A percentile compares a stretch with the other conserved stretches of the same genome.
Conservation (phyloP, 495 filamentous ascomycete genomes). For the Neurospora sp. region DNA sequence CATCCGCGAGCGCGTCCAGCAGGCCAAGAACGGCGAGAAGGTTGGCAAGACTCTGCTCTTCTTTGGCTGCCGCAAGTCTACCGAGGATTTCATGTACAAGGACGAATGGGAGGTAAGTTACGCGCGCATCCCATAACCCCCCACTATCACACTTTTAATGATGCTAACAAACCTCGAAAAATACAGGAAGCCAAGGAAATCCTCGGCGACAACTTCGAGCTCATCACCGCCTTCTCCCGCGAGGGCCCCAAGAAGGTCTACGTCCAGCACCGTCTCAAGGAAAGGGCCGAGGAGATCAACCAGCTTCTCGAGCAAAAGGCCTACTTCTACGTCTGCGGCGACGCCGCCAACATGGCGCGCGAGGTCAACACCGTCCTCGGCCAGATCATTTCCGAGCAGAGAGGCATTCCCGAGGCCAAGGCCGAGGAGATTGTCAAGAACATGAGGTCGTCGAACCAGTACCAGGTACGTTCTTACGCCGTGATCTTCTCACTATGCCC, state of each 20-base stretch:
- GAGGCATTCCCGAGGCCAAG: slow-evolving; percentile 70
- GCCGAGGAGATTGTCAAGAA: slow-evolving; percentile 93
- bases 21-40: slow-evolving; percentile 66
- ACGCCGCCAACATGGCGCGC: slow-evolving; percentile 95
- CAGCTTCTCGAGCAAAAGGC: slow-evolving; percentile 76
- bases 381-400: slow-evolving; percentile 74
- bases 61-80: slow-evolving; percentile 78
- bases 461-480: slow-evolving; percentile 55
- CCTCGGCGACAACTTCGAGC: slow-evolving; percentile 75
- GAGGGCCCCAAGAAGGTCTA: slow-evolving; percentile 83
- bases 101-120: slow-evolving; percentile 84
- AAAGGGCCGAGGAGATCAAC: slow-evolving; percentile 75
- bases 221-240: slow-evolving; percentile 90
- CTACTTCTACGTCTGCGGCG: slow-evolving; percentile 97
- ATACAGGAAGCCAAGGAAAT: slow-evolving; percentile 65
- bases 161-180: slow-evolving; percentile 1
- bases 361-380: slow-evolving; percentile 82
- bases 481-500: background rate
- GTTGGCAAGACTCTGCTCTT: slow-evolving; percentile 89
- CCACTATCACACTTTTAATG: background rate
- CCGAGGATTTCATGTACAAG: slow-evolving; percentile 87
- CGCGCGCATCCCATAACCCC: background rate
- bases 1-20: slow-evolving; percentile 80
- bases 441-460: slow-evolving; percentile 86
- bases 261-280: slow-evolving; percentile 85